Evolutionary conservation across 768 basidiomycete genomes (phyloP), one percentile per base, ranked within the genome.

Genomic region (Mrakia hoshinonis): DNA sequence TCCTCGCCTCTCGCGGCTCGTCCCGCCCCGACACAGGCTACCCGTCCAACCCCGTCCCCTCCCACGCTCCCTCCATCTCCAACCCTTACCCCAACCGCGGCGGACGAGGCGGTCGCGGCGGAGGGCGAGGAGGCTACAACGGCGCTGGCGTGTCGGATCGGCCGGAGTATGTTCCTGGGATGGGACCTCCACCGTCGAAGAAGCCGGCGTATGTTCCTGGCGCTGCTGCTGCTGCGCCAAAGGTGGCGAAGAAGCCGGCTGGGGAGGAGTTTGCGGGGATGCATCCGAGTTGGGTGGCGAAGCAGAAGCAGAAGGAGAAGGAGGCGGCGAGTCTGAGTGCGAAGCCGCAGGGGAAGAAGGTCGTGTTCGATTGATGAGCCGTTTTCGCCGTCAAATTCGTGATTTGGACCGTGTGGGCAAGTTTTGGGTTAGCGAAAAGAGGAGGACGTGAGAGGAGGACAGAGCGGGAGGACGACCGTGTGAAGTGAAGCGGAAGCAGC

Each of bases 271-370:
- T 43, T 24, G 55, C 38, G 10, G 69, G 47, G 38, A 74, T 96
- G 68, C 96, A 99, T 80, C 95, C 96, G 2, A 95, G 92, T 18
- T 99, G 96, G 95, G 91, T 91, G 79, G 96, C 96, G 7, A 97
- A 94, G 81, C 84, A 84, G 79, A 87, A 86, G 78, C 79, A 87
- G 72, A 91, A 89, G 80, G 75, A 79, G 67, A 78, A 76, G 74
- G 79, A 81, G 73, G 76, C 75, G 70, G 77, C 74, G 43, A 68
- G 81, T n/a, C 81, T 82, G 9, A 87, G 89, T 47, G 79, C 86
- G 12, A 85, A 86, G 52, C 83, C 87, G 58, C 86, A 87, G 79
- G 90, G 92, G 31, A 93, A 87, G 78, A 96, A 96, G 82, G 95
- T 96, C 68, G 79, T 81, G 0, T 84, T 84, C 73, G 81, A 81